Evolutionary conservation across 768 basidiomycete genomes (phyloP).

Genomic region (Ramaria rubella): DNA sequence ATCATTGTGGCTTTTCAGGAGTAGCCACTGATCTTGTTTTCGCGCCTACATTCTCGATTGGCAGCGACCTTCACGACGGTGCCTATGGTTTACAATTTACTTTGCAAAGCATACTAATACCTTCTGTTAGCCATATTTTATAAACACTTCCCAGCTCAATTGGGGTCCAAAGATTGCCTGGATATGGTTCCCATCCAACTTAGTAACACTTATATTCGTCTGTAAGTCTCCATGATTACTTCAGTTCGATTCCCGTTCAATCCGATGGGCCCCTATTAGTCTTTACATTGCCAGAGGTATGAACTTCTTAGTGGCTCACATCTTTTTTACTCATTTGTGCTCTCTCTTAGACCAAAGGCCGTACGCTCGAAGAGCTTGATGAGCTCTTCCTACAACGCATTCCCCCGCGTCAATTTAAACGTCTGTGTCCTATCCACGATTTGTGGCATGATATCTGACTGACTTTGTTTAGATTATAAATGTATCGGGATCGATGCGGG

Average conservation of each 20-base stretch:
- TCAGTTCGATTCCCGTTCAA: too few relatives aligned
- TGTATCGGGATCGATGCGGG: not conserved
- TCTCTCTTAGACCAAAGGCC: conserved; percentile 7
- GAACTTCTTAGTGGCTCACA: not conserved
- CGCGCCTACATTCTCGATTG: too few relatives aligned
- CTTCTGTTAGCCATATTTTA: conserved; percentile 11
- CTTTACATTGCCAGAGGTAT: not conserved
- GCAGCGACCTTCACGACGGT: not conserved
- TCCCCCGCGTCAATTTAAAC: not conserved
- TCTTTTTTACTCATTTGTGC: conserved; percentile 8
- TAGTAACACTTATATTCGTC: conserved; percentile 10
- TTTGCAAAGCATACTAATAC: not conserved
- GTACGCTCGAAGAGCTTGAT: conserved; percentile 7
- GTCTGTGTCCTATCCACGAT: not conserved
- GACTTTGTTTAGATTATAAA: not conserved
- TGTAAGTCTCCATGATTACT: conserved; percentile 2
- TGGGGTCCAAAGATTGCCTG: conserved; percentile 11
- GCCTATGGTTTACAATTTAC: not conserved
- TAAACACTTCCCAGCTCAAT: conserved; percentile 11
- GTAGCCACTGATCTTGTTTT: too few relatives aligned
- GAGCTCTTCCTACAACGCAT: conserved; percentile 8
- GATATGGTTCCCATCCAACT: conserved; percentile 12
- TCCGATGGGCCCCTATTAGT: not conserved
- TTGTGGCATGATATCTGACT: not conserved
- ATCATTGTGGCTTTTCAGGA: not conserved